Evolutionary conservation across 2,329 filamentous ascomycete genomes (phyloP).

Genomic region (Ampelomyces quisqualis): DNA sequence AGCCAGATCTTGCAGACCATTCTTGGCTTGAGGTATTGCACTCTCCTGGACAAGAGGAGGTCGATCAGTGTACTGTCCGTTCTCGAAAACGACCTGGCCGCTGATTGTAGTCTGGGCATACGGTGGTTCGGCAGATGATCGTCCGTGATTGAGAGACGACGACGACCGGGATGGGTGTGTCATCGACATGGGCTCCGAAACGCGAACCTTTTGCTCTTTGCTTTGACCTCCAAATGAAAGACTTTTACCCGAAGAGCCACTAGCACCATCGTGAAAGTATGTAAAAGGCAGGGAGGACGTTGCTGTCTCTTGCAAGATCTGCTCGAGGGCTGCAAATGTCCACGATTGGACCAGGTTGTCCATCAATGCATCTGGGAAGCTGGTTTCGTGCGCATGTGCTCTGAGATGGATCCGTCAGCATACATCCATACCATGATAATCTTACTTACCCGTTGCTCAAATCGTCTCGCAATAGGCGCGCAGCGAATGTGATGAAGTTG

Average conservation of each 20-base stretch:
- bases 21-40: conserved; percentile 36
- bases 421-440: not conserved
- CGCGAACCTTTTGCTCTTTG: conserved; percentile 62
- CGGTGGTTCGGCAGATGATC: conserved; percentile 34
- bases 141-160: conserved; percentile 55
- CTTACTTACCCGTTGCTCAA: conserved; percentile 62
- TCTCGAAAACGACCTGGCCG: conserved; percentile 43
- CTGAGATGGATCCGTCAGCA: conserved; percentile 19
- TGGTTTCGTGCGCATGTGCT: conserved; percentile 30
- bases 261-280: conserved; percentile 20
- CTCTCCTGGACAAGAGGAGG: conserved; percentile 24
- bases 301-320: conserved; percentile 73
- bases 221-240: conserved; percentile 53
- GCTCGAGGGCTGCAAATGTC: conserved; percentile 73
- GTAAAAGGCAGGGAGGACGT: conserved; percentile 68
- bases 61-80: conserved; percentile 41
- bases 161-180: conserved; percentile 67
- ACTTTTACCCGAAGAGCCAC: conserved; percentile 45
- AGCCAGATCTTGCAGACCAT: conserved; percentile 77
- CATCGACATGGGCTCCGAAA: conserved; percentile 69
- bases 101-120: conserved; percentile 32
- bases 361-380: conserved; percentile 55
- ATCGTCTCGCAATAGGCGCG: conserved; percentile 77
- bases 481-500: conserved; percentile 79
- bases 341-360: conserved; percentile 78